phyloP scores from a whole-genome alignment of 2,329 filamentous ascomycete species.

The Penicillium concentricum region DNA sequence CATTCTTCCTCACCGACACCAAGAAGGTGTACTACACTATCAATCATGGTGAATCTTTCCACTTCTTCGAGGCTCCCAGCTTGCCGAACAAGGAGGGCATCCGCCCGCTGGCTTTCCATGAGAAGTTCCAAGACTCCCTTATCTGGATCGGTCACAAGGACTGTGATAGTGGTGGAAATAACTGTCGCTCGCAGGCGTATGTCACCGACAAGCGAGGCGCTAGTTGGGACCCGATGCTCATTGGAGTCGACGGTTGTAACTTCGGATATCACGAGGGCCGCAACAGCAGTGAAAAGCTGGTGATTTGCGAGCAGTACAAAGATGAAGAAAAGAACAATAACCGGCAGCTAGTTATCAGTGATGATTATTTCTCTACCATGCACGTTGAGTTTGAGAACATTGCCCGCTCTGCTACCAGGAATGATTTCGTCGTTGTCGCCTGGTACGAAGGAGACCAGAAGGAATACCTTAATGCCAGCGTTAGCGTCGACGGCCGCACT shows the following conservation, averaged over 20 bases:
- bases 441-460: conserved; percentile 61
- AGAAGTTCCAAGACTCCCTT: conserved; percentile 81
- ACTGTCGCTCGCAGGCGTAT: conserved; percentile 73
- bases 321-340: conserved; percentile 63
- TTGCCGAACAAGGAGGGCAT: conserved; percentile 27
- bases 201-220: conserved; percentile 74
- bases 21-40: conserved; percentile 75
- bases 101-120: conserved; percentile 74
- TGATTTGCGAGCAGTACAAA: conserved; percentile 63
- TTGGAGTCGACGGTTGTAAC: conserved; percentile 77
- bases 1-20: conserved; percentile 76
- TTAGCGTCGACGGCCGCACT: conserved; percentile 77
- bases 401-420: conserved; percentile 88
- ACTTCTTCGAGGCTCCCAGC: conserved; percentile 47
- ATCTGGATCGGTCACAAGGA: conserved; percentile 78
- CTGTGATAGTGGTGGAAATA: conserved; percentile 63
- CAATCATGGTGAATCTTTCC: conserved; percentile 69
- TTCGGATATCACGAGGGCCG: conserved; percentile 71
- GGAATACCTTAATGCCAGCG: conserved; percentile 70
- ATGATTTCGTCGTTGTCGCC: conserved; percentile 91
- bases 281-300: conserved; percentile 61
- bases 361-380: conserved; percentile 71
- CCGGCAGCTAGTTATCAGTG: conserved; percentile 70
- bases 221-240: conserved; percentile 73
- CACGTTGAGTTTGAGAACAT: conserved; percentile 68